Base-by-base conservation (phyloP, 108 stramenopile genomes). In the Cafeteria roenbergensis region DNA sequence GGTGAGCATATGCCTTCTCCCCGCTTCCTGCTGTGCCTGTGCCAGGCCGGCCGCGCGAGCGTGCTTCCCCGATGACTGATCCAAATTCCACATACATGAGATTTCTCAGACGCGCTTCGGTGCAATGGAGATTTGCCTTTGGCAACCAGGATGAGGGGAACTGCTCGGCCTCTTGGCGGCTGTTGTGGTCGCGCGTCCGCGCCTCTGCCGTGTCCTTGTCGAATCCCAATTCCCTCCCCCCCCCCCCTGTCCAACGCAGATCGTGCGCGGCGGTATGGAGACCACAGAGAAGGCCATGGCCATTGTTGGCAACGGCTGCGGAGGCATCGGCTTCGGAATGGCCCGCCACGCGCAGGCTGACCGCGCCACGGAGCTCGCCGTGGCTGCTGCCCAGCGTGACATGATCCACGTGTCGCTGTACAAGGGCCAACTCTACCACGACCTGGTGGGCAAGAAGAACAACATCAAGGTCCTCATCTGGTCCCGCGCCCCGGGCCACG, bases 371-470 rank as follows among this genome's bases (percentile, higher is more conserved):
- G 17, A 61, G 37, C 34, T 24, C 9, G 59, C 59, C 37, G 24
- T 32, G 20, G 59, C 9, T 2, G 21, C 20, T 1, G 59, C 22
- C 24, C 8, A 24, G 8, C 2, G 2, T 8, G 59, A 61, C 37
- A n/a, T n/a, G 20, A 61, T 61, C 59, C 37, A 61, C 37, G 59
- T 61, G 59, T 32, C 29, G 17, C 9, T 27, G 37, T 61, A 32
- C 29, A 6, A 25, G 29, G 59, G 59, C 17, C 59, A 61, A 27
- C 37, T 61, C 17, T 12, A 26, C 21, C 59, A 61, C 37, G 59
- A 61, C 59, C 59, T 61, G 36, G 59, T 61, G 29, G 59, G 59
- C 20, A 12, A 27, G 22, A 61, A 61, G 37, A 61, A 61, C 59
- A 32, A 32, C 24, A 22, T 35, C 37, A 9, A 24, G 37, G 9